Conservation (phyloP, 306 rosid genomes). For the Cucumis hystrix region DNA sequence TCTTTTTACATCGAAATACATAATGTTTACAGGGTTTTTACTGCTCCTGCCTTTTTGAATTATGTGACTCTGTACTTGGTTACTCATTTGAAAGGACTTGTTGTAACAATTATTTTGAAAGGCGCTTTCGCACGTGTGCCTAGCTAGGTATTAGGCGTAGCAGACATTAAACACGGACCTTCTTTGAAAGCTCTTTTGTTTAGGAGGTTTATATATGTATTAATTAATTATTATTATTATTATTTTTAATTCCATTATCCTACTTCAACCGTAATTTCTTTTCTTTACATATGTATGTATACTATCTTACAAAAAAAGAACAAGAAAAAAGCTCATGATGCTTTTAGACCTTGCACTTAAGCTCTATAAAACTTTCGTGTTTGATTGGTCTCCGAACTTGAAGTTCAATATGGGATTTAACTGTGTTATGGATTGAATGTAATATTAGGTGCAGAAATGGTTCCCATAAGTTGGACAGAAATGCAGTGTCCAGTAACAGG, state of each 20-base stretch:
- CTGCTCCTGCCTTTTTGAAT: too few species aligned
- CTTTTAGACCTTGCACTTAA: too few species aligned
- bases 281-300: too few species aligned
- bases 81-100: background rate
- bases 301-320: too few species aligned
- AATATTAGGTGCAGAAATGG: conserved; percentile 53
- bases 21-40: background rate
- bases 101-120: background rate
- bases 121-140: background rate
- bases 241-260: too few species aligned
- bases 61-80: background rate
- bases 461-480: conserved; percentile 88
- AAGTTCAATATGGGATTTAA: background rate
- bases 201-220: too few species aligned
- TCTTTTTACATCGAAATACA: background rate
- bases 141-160: too few species aligned
- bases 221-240: too few species aligned
- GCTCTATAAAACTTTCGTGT: background rate
- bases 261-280: too few species aligned
- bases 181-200: too few species aligned
- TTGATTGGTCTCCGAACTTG: background rate
- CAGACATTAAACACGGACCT: too few species aligned
- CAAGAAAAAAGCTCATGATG: too few species aligned
- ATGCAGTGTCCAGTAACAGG: conserved; percentile 81
- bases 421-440: background rate